A percentile compares a stretch with the other conserved stretches of the same genome.
Conservation (phyloP, 768 basidiomycete genomes). For the Phlebiopsis flavidoalba region DNA sequence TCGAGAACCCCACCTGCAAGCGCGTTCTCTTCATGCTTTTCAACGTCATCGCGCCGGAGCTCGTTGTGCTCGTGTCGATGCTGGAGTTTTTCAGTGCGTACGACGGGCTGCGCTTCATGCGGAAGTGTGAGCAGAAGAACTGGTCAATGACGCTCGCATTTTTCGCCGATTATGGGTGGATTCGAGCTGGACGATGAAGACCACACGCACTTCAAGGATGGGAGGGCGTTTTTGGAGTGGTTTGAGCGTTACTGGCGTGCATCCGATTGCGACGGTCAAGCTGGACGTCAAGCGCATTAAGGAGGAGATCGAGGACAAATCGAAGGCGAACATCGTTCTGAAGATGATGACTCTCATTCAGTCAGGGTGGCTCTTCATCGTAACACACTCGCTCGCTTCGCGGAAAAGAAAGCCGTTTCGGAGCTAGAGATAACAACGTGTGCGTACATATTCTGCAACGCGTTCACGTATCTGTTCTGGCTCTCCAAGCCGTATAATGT, state of each 20-base stretch:
- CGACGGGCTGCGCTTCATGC: background rate
- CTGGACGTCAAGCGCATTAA: background rate
- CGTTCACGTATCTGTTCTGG: background rate
- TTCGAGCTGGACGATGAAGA: background rate
- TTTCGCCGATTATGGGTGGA: conserved; percentile 1
- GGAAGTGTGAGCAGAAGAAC: background rate
- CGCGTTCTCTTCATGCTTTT: background rate
- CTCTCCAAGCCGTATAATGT: background rate
- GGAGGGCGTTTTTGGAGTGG: background rate
- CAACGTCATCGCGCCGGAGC: conserved; percentile 1
- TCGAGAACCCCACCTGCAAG: background rate
- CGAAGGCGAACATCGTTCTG: background rate
- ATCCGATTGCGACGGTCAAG: background rate
- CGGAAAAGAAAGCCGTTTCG: background rate
- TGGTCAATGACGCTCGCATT: background rate
- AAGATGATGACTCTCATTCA: background rate
- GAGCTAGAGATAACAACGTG: background rate
- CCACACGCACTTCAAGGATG: background rate
- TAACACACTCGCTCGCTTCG: background rate
- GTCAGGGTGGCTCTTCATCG: background rate
- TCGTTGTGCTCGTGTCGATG: background rate
- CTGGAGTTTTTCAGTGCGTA: background rate
- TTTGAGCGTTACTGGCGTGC: background rate
- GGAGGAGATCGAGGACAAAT: background rate
- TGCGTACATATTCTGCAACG: background rate